Evolutionary conservation across 768 basidiomycete species (phyloP).

Genomic region (Xerocomus potaroensis): DNA sequence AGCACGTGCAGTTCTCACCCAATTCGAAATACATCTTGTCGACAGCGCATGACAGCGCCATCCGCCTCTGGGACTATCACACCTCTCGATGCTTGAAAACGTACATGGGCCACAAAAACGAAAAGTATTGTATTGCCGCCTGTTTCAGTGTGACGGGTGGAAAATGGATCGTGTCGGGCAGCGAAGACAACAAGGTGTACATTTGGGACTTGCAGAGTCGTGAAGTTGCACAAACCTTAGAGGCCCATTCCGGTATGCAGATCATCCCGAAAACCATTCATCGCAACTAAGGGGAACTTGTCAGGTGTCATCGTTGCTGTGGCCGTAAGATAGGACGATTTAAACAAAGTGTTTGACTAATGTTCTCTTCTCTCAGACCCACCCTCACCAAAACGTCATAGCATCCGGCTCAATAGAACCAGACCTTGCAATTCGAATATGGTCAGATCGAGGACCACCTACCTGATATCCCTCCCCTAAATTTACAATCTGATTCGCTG

Average conservation of each 20-base stretch:
- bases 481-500: neutral
- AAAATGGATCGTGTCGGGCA: constrained; percentile 88
- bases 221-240: constrained; percentile 76
- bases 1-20: constrained; percentile 91
- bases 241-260: constrained; percentile 64
- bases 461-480: constrained; percentile 4
- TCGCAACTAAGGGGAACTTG: constrained; percentile 4
- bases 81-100: constrained; percentile 88
- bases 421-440: constrained; percentile 78
- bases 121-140: constrained; percentile 79
- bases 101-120: constrained; percentile 77
- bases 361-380: constrained; percentile 56
- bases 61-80: constrained; percentile 95
- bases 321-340: constrained; percentile 52
- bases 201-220: constrained; percentile 89
- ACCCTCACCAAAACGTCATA: constrained; percentile 82
- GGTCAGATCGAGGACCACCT: constrained; percentile 52
- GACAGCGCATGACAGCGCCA: constrained; percentile 88
- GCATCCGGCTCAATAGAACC: constrained; percentile 85
- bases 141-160: constrained; percentile 83
- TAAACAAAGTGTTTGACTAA: neutral
- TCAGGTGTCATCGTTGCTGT: constrained; percentile 69
- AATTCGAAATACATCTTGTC: constrained; percentile 94
- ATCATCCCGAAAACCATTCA: neutral
- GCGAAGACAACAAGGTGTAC: constrained; percentile 85